Conservation (phyloP, 345 rosid genomes). For the Lumnitzera littorea region DNA sequence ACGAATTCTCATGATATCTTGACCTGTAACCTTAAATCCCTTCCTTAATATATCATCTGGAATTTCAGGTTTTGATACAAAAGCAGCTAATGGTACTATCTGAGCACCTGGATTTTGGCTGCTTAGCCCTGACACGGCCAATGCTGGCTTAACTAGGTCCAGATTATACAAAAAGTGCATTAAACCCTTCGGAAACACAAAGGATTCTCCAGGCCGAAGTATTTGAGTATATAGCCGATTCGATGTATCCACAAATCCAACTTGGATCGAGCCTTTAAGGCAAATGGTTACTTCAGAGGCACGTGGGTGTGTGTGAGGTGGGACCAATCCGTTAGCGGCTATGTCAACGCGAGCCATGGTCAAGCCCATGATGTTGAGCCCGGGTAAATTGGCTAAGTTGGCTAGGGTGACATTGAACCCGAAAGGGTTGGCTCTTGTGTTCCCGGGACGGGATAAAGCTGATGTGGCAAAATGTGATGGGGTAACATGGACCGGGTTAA, state of each 20-base stretch:
- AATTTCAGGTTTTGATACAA: constrained; percentile 29
- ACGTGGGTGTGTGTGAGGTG: constrained; percentile 64
- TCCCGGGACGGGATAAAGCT: constrained; percentile 41
- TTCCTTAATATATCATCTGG: constrained; percentile 37
- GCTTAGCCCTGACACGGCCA: constrained; percentile 56
- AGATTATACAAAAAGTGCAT: constrained; percentile 51
- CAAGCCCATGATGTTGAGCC: constrained; percentile 75
- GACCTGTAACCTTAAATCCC: constrained; percentile 31
- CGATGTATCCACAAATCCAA: constrained; percentile 59
- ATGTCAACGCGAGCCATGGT: constrained; percentile 53
- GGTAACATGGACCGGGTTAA: constrained; percentile 32
- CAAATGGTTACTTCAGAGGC: constrained; percentile 72
- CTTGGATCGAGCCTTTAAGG: constrained; percentile 40
- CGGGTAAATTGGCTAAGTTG: constrained; percentile 41
- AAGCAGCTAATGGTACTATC: constrained; percentile 35
- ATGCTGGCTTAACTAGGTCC: constrained; percentile 32
- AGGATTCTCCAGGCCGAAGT: constrained; percentile 51
- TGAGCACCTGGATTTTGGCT: constrained; percentile 74
- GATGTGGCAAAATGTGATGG: constrained; percentile 50
- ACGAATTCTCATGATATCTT: constrained; percentile 37
- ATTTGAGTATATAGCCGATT: constrained; percentile 41
- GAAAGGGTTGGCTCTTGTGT: constrained; percentile 29
- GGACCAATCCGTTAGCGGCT: constrained; percentile 30
- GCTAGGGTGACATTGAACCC: constrained; percentile 58
- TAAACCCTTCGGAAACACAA: constrained; percentile 64